phyloP scores from a whole-genome alignment of 805 yeast species.

The Hanseniaspora meyeri region DNA sequence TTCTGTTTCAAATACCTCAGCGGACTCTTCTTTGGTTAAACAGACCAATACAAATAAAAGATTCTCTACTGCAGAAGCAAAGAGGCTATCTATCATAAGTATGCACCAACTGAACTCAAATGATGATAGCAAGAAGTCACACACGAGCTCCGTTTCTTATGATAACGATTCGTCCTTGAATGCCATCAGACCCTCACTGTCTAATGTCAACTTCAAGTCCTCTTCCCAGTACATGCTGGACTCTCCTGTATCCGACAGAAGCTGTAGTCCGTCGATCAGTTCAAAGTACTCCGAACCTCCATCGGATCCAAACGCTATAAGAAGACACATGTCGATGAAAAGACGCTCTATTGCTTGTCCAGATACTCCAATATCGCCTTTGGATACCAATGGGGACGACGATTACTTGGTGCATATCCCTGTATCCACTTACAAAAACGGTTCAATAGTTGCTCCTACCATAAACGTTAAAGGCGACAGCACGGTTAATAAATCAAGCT shows the following conservation, averaged over 20 bases:
- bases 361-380: not conserved
- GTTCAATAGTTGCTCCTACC: not conserved
- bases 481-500: not conserved
- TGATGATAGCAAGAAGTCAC: not conserved
- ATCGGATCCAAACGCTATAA: not conserved
- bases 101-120: not conserved
- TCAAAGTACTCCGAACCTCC: not conserved
- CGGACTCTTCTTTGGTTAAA: not conserved
- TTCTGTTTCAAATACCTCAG: not conserved
- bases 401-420: not conserved
- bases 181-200: not conserved
- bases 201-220: not conserved
- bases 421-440: not conserved
- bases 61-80: slow-evolving; percentile 11
- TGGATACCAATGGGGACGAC: not conserved
- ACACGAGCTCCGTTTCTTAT: not conserved
- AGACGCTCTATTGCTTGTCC: not conserved
- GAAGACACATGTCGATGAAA: slow-evolving; percentile 2
- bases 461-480: not conserved
- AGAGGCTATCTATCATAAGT: slow-evolving; percentile 1
- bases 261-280: not conserved
- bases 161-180: not conserved
- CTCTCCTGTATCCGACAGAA: not conserved
- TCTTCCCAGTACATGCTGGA: not conserved
- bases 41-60: not conserved